Evolutionary conservation across 805 yeast species (phyloP).

Genomic region (Saturnispora galanensis): DNA sequence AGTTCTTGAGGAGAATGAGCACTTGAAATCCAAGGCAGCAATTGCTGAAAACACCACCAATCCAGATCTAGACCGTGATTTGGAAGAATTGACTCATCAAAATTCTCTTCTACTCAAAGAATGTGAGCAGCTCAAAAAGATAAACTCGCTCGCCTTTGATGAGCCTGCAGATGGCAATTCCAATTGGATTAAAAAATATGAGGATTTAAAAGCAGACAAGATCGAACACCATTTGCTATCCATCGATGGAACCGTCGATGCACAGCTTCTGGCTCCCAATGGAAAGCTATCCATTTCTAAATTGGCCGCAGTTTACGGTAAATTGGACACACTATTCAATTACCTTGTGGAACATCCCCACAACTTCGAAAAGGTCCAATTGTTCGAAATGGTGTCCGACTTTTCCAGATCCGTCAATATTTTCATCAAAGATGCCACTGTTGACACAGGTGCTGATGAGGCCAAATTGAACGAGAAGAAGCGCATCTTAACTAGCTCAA

Average conservation of each 20-base stretch:
- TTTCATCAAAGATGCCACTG: constrained; percentile 26
- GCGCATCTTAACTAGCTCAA: constrained; percentile 49
- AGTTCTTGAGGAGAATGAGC: constrained; percentile 12
- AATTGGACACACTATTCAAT: constrained; percentile 36
- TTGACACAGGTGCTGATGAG: constrained; percentile 18
- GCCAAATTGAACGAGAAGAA: constrained; percentile 26
- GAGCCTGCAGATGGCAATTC: neutral
- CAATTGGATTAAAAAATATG: constrained; percentile 42
- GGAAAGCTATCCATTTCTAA: constrained; percentile 40
- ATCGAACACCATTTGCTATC: constrained; percentile 10
- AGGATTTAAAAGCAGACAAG: constrained; percentile 32
- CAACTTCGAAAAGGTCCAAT: constrained; percentile 24
- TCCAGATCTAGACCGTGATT: neutral
- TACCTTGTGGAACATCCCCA: constrained; percentile 19
- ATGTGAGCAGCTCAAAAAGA: constrained; percentile 6
- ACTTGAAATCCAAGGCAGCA: constrained; percentile 7
- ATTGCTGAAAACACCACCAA: neutral
- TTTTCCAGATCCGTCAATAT: constrained; percentile 37
- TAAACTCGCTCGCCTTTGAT: neutral
- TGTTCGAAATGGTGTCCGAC: constrained; percentile 44
- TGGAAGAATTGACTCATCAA: constrained; percentile 1
- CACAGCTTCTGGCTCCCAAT: constrained; percentile 12
- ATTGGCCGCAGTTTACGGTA: constrained; percentile 37
- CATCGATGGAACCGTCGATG: constrained; percentile 1
- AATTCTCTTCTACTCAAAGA: constrained; percentile 1